Evolutionary conservation across 768 basidiomycete species (phyloP), one percentile per base, ranked within the genome.

Genomic region (Naematelia encephala): DNA sequence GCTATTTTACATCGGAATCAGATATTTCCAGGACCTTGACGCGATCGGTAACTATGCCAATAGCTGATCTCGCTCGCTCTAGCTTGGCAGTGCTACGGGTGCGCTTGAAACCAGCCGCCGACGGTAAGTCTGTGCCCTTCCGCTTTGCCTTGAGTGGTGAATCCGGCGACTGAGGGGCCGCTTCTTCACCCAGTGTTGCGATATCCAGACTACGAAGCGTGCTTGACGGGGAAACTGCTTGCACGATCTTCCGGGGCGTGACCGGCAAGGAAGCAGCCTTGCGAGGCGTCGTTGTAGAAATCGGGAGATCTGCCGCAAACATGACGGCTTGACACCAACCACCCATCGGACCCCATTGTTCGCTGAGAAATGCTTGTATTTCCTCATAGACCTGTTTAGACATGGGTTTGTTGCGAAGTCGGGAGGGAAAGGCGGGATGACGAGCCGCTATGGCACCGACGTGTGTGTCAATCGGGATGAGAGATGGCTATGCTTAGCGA

Each of bases 391-490:
- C 48, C 47, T 66, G 67, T 28, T 69, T 70, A 14, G 70, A 72
- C 64, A 75, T 75, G 5, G 76, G 50, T 52, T 77, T 77, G 44
- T 69, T 64, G 19, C 60, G 53, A 19, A 74, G 49, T 8, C 65
- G 60, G 13, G 63, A 61, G 2, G 76, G 76, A 60, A 77, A 77
- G 1, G 60, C 27, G 21, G 76, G 74, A 61, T 77, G 76, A 27
- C 76, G 61, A 12, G 74, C 78, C 8, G 90, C 89, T 54, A 97
- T 92, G 71, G 94, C 91, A 63, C 88, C 81, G 26, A 99, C 89
- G 73, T 99, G 96, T 0, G 93, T 96, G 72, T 99, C 96, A 53
- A 99, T 89, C 2, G 96, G 96, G 8, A 98, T 84, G 14, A 92
- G 86, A 63, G 90, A 87, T 68, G 80, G 82, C 90, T 94, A 66